Percentiles rank a stretch among this genome's conserved stretches.
phyloP scores from a whole-genome alignment of 1,139 yeast genomes.

The Candida albicans region DNA sequence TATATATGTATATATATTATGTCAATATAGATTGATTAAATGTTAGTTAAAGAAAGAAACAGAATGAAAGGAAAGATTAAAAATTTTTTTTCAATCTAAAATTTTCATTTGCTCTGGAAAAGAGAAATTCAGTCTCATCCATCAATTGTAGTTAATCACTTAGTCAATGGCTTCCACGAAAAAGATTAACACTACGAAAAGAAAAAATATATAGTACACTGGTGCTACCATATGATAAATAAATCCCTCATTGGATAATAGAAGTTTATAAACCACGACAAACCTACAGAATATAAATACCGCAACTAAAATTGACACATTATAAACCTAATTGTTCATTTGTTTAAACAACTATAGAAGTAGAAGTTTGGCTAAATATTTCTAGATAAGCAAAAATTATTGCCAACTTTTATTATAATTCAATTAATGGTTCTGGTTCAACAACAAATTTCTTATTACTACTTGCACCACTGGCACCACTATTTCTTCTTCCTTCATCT shows the following conservation, averaged over 20 bases:
- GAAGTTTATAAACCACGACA: not conserved
- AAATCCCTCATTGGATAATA: not conserved
- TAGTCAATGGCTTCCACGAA: too few relatives aligned
- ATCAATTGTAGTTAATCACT: too few relatives aligned
- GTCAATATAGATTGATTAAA: not conserved
- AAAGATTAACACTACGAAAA: too few relatives aligned
- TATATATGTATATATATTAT: not conserved
- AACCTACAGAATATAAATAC: too few relatives aligned
- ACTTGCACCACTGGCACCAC: not conserved
- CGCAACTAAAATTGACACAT: too few relatives aligned
- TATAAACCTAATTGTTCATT: not conserved
- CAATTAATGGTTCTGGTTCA: conserved; percentile 41
- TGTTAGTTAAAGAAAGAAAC: conserved; percentile 1
- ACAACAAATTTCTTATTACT: conserved; percentile 15
- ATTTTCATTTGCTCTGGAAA: not conserved
- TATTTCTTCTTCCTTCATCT: too few relatives aligned
- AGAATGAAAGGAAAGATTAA: not conserved
- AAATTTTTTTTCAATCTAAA: not conserved
- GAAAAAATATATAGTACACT: too few relatives aligned
- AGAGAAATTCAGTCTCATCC: too few relatives aligned
- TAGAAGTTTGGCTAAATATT: too few relatives aligned
- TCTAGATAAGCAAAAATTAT: too few relatives aligned
- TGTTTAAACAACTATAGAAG: not conserved
- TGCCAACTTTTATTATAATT: conserved; percentile 24
- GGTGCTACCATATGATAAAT: not conserved